Evolutionary conservation across 495 filamentous ascomycete species (phyloP), one percentile per base, ranked within the genome.

Genomic region (Hyaloscypha hepaticicola): DNA sequence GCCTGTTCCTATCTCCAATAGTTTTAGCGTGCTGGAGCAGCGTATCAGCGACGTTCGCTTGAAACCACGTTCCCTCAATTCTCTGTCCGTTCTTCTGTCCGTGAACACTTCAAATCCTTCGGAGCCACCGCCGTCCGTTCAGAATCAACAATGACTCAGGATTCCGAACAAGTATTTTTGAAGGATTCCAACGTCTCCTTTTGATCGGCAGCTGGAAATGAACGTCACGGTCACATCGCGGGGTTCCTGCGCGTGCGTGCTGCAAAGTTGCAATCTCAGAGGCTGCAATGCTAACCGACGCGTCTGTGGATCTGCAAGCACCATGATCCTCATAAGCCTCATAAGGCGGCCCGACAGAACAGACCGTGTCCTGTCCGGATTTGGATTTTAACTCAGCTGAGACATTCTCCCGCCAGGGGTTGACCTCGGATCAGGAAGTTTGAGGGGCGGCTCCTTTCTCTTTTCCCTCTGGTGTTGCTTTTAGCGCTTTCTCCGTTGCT

Each of bases 1-100:
- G 49, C 60, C 60, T 62, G 60, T 62, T 62, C 60, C 60, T 62
- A 28, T 50, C 50, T 5, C 6, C 7, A 8, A 27, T 49, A 26
- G 25, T 55, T 33, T 24, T 62, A 55, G 49, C 49, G 58, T 19
- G 0, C 31, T 45, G 45, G 19, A 3, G 25, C 41, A n/a, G 5
- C 58, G 58, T 51, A 50, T 61, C 58, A 50, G 41, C 19, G 12
- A 12, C 58, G 12, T 14, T 52, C 60, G 49, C 27, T 53, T 29
- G 26, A 62, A 55, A 31, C 50, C 14, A 14, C 50, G 38, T 4
- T 1, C 53, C 48, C 19, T 49, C 45, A 11, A 28, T 11, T 21
- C 22, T 22, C 26, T 59, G 2, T 28, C 25, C 25, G 9, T 11
- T 5, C n/a, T 5, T 11, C 48, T 1, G 7, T 19, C 48, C 11